Evolutionary conservation across 805 yeast genomes (phyloP), one percentile per base, ranked within the genome.

Genomic region (Ogataea trehalophila): DNA sequence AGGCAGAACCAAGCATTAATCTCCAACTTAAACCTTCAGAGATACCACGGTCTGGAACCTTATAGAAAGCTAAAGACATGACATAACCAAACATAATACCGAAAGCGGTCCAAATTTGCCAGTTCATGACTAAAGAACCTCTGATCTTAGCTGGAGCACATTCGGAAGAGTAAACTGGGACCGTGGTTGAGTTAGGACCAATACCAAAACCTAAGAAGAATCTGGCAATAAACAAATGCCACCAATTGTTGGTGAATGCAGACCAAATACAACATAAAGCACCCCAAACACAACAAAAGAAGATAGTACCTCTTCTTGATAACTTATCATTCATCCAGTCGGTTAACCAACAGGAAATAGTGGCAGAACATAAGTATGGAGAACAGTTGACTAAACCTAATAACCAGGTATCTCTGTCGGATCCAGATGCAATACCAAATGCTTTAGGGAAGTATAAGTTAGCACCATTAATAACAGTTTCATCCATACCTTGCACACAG

Each of bases 401-500:
- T 14, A 79, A 63, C 76, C 84, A 77, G 43, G 77, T 75, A 39
- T 79, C 73, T 55, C 79, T 64, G 41, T 75, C 69, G 41, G 73
- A 69, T 20, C 63, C 73, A 17, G 64, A 56, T 18, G 68, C 74
- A 39, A 85, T 70, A 2, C 81, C 83, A 60, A 84, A 73, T 18
- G 69, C 75, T 1, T 54, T 46, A 2, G 87, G 86, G 61, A 80
- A 84, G 60, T 77, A 79, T 44, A 84, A 64, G 46, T 77, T 72
- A 8, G 90, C 90, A 54, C 91, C 91, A 56, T 83, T 83, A 50
- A 84, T 78, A 20, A 85, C 88, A 7, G 87, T 71, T 63, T 85
- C 88, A 66, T 85, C 90, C 83, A 85, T 83, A 63, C 91, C 90
- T 63, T 83, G 89, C 35, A 83, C 85, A 18, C 86, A 86, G 16